Percentiles rank a stretch among this genome's conserved stretches.
Evolutionary conservation across 305 asterid species (phyloP).

Genomic region (Lippia alba): DNA sequence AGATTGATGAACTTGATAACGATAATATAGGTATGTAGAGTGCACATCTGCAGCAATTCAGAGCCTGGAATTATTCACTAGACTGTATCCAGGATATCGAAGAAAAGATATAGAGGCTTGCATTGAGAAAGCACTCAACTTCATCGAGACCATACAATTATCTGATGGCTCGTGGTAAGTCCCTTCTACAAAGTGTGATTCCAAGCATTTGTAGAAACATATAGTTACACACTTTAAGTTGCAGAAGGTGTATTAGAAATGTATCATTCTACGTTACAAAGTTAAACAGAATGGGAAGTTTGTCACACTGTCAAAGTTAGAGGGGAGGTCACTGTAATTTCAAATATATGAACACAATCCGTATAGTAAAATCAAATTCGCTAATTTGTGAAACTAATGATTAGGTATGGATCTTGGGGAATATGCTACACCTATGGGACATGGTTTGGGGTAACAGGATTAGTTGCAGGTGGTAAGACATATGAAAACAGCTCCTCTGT

Average conservation of each 20-base stretch:
- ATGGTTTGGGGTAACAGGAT: conserved; percentile 69
- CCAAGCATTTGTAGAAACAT: not conserved
- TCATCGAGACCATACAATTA: conserved; percentile 53
- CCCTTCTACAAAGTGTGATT: not conserved
- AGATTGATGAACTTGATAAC: not conserved
- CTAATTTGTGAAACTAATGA: not conserved
- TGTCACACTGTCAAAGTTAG: no score
- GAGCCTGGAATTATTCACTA: conserved; percentile 48
- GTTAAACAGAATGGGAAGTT: no score
- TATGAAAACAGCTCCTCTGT: conserved; percentile 47
- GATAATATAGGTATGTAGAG: conserved; percentile 54
- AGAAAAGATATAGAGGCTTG: conserved; percentile 47
- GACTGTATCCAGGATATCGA: conserved; percentile 43
- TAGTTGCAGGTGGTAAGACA: conserved; percentile 49
- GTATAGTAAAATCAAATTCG: not conserved
- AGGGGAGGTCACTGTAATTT: no score
- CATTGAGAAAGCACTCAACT: conserved; percentile 49
- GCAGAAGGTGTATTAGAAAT: no score
- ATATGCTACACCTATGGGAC: conserved; percentile 76
- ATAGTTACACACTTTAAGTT: no score
- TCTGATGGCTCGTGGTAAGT: conserved; percentile 66
- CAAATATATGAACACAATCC: no score
- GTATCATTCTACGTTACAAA: no score
- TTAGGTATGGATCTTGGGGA: conserved; percentile 80
- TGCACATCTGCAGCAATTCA: conserved; percentile 66